Base-by-base conservation (phyloP, 2,329 filamentous ascomycete genomes). In the Talaromyces amestolkiae region DNA sequence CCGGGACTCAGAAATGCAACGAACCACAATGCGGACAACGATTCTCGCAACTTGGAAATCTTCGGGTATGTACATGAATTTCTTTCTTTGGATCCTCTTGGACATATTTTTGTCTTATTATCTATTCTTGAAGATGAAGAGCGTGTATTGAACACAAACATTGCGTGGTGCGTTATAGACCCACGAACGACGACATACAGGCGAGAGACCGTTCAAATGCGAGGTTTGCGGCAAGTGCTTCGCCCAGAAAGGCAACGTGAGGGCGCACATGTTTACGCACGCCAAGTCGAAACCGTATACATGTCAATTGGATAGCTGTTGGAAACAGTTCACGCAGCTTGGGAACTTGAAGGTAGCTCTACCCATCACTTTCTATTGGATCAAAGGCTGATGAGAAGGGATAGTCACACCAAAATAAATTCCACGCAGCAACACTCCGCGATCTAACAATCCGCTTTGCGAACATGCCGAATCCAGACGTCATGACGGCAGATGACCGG, bases 401-500 rank as follows among this genome's bases (percentile, higher is more conserved):
- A 68, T 66, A 92, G 89, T 91, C 90, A 2, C 94, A 98, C 74
- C 92, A 96, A 78, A 97, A 97, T 81, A 94, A 93, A 74, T 97
- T 96, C 75, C 94, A 98, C 78, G 85, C 86, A 43, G 80, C 86
- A n/a, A 90, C 90, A 0, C 83, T 97, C 45, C 84, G 87, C 66
- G 82, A 84, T 15, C 82, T 97, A 27, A 92, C 89, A 0, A 71
- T 81, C 51, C 90, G 89, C 74, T 95, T 97, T 74, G 86, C 88
- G 17, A 83, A 83, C 43, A 81, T 89, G 65, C 78, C 81, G 41
- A 85, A 89, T 62, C 83, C 82, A n/a, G 86, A 89, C 43, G 80
- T 83, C 5, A 86, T 93, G n/a, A 82, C 81, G 11, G 81, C 85
- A 0, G 84, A 88, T 43, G 92, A 97, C 72, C 88, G 86, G 67